phyloP scores from a whole-genome alignment of 306 rosid genomes.

The Castanea mollissima region DNA sequence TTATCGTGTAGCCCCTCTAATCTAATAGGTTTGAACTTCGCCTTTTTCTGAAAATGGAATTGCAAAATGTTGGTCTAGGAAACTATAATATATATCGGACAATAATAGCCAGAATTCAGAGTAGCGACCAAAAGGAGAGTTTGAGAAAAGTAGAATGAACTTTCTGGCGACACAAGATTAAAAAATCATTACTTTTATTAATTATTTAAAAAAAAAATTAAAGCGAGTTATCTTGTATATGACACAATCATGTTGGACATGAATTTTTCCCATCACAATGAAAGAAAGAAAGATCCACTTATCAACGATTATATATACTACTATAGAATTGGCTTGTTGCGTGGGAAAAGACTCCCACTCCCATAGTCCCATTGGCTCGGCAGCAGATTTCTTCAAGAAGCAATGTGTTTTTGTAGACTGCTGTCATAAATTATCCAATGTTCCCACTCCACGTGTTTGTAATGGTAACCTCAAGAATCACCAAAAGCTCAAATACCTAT shows the following conservation, averaged over 20 bases:
- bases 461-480: constrained; percentile 6
- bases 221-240: constrained; percentile 4
- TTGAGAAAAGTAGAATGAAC: background rate
- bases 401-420: background rate
- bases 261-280: constrained; percentile 27
- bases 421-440: constrained; percentile 14
- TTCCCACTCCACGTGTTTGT: constrained; percentile 23
- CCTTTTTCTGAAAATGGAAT: background rate
- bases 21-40: no score
- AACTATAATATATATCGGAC: no score
- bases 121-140: no score
- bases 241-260: constrained; percentile 39
- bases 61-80: background rate
- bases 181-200: background rate
- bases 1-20: no score
- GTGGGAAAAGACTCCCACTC: constrained; percentile 11
- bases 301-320: background rate
- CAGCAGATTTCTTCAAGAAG: background rate
- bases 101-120: no score
- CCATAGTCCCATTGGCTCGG: constrained; percentile 14
- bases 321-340: background rate
- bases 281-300: constrained; percentile 6
- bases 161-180: background rate
- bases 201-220: background rate
- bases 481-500: constrained; percentile 26